Percentiles rank a stretch among this genome's conserved stretches.
phyloP scores from a whole-genome alignment of 345 rosid genomes.

The Bretschneidera sinensis region DNA sequence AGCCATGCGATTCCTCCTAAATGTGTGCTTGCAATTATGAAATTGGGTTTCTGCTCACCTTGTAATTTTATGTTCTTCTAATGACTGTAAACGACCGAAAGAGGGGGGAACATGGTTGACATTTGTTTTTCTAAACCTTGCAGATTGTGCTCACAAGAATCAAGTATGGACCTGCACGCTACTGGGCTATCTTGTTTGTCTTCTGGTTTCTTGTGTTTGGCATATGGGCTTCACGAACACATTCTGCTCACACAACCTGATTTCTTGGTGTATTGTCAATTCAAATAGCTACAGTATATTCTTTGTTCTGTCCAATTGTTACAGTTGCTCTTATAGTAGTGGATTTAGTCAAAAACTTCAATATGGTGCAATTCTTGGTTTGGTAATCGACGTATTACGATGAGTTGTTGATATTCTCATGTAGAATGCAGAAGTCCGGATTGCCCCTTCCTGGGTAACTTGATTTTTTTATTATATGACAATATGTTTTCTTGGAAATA shows the following conservation, averaged over 20 bases:
- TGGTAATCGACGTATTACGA: too few species aligned
- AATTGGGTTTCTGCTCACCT: too few species aligned
- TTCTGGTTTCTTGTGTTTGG: constrained; percentile 99
- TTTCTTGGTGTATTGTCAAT: constrained; percentile 6
- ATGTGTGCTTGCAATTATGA: too few species aligned
- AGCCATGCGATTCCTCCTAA: too few species aligned
- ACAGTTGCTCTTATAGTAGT: too few species aligned
- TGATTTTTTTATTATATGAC: not conserved
- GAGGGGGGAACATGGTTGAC: not conserved
- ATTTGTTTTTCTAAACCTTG: not conserved
- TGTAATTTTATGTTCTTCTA: too few species aligned
- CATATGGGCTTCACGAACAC: constrained; percentile 89
- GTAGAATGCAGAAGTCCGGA: not conserved
- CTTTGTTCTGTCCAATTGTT: constrained; percentile 1
- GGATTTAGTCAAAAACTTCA: not conserved
- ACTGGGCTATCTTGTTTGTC: constrained; percentile 94
- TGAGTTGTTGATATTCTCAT: too few species aligned
- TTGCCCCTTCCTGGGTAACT: not conserved
- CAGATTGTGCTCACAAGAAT: constrained; percentile 97
- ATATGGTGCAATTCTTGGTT: not conserved
- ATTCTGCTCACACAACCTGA: constrained; percentile 50
- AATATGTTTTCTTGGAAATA: not conserved
- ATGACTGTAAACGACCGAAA: too few species aligned
- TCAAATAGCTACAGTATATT: constrained; percentile 14
- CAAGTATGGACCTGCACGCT: constrained; percentile 95